Evolutionary conservation across 257 asterid genomes (phyloP).

Genomic region (Primulina huaijiensis): DNA sequence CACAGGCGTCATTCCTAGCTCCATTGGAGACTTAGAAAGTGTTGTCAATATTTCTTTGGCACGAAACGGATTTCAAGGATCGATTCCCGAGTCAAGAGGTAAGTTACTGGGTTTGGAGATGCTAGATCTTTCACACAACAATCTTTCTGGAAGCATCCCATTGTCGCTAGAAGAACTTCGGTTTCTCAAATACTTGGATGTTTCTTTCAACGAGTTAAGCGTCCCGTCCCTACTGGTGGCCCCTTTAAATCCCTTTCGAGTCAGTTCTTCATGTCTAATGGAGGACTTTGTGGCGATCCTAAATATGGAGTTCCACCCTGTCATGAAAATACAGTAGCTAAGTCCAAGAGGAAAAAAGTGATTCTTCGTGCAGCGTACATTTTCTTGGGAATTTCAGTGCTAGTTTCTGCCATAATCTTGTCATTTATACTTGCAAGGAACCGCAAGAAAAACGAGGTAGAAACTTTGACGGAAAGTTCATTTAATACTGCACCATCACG

Average conservation of each 20-base stretch:
- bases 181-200: slow-evolving; percentile 24
- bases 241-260: slow-evolving; percentile 30
- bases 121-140: slow-evolving; percentile 33
- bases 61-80: slow-evolving; percentile 25
- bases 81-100: slow-evolving; percentile 22
- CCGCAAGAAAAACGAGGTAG: not conserved
- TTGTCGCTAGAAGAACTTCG: slow-evolving; percentile 27
- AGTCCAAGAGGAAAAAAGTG: not conserved
- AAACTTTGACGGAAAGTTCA: not conserved
- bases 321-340: not conserved
- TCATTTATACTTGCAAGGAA: not conserved
- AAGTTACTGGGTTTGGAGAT: slow-evolving; percentile 23
- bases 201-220: slow-evolving; percentile 31
- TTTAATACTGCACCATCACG: not conserved
- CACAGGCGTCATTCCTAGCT: slow-evolving; percentile 20
- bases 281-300: slow-evolving; percentile 30
- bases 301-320: slow-evolving; percentile 30
- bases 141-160: slow-evolving; percentile 31
- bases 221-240: slow-evolving; percentile 28
- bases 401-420: not conserved
- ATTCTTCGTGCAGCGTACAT: not conserved
- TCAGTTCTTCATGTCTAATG: slow-evolving; percentile 26
- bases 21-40: slow-evolving; percentile 14
- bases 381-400: not conserved
- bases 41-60: slow-evolving; percentile 23